Percentiles rank a stretch among this genome's conserved stretches.
Conservation (phyloP, 441 rosid genomes). For the Brassica balearica region DNA sequence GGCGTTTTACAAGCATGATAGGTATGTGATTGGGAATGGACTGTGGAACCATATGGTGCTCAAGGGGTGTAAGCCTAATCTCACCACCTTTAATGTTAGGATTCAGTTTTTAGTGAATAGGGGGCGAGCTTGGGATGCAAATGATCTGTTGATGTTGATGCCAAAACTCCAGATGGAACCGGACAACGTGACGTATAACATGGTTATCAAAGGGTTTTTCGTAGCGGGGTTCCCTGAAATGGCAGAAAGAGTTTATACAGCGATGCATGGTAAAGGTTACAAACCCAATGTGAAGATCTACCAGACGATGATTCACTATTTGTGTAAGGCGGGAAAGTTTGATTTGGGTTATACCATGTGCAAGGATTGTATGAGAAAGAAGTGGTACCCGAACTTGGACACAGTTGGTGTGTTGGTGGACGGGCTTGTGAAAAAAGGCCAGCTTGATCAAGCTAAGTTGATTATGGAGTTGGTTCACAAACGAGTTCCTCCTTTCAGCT, state of each 20-base stretch:
- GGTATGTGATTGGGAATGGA: constrained; percentile 65
- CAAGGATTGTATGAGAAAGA: constrained; percentile 68
- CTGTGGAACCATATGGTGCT: constrained; percentile 82
- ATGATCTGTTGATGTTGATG: constrained; percentile 67
- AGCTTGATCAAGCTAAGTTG: constrained; percentile 59
- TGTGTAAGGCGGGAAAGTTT: constrained; percentile 65
- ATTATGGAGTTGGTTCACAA: constrained; percentile 52
- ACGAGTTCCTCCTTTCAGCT: constrained; percentile 65
- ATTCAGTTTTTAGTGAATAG: constrained; percentile 70
- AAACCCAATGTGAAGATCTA: constrained; percentile 71
- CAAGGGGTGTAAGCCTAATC: constrained; percentile 75
- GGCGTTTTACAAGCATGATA: constrained; percentile 62
- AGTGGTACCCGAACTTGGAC: constrained; percentile 65
- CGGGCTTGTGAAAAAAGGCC: constrained; percentile 60
- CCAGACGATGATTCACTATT: constrained; percentile 85
- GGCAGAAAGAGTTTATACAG: constrained; percentile 76
- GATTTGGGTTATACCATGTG: constrained; percentile 73
- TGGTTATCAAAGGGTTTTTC: constrained; percentile 84
- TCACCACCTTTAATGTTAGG: constrained; percentile 75
- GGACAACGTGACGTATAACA: constrained; percentile 71
- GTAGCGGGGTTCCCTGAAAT: constrained; percentile 69
- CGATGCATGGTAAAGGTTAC: constrained; percentile 56
- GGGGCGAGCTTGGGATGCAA: constrained; percentile 72
- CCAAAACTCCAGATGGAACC: constrained; percentile 58
- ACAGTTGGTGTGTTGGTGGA: constrained; percentile 61